phyloP scores from a whole-genome alignment of 2,329 filamentous ascomycete species.

The Westerdykella ornata region DNA sequence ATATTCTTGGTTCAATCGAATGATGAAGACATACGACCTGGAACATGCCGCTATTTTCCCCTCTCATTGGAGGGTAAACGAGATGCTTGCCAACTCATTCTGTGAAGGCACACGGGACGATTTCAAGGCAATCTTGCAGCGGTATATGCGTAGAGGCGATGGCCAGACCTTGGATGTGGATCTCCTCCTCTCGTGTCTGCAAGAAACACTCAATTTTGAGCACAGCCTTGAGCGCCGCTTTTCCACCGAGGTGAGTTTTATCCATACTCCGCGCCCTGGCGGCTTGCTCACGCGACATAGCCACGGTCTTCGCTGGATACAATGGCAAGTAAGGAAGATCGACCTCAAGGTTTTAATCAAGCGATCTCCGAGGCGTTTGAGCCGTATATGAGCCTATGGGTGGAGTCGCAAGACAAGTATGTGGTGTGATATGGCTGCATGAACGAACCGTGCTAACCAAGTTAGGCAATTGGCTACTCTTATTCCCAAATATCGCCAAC shows the following conservation, averaged over 20 bases:
- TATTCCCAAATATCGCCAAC: conserved; percentile 79
- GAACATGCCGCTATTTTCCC: conserved; percentile 89
- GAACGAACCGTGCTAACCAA: conserved; percentile 7
- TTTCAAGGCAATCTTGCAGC: conserved; percentile 86
- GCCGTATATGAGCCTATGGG: conserved; percentile 93
- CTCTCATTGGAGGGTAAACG: conserved; percentile 78
- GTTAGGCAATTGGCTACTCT: conserved; percentile 64
- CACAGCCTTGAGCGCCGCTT: conserved; percentile 84
- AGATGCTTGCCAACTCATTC: conserved; percentile 82
- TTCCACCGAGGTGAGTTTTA: conserved; percentile 47
- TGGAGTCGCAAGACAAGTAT: conserved; percentile 83
- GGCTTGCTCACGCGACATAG: conserved; percentile 32
- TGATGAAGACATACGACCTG: conserved; percentile 91
- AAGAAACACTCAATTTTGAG: conserved; percentile 96
- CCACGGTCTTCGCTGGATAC: conserved; percentile 83
- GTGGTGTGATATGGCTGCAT: conserved; percentile 6
- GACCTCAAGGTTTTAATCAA: conserved; percentile 72
- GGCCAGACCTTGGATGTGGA: conserved; percentile 84
- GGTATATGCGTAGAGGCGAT: conserved; percentile 71
- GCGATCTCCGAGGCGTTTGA: conserved; percentile 95
- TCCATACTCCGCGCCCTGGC: not conserved
- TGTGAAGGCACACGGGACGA: conserved; percentile 94
- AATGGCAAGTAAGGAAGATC: conserved; percentile 69
- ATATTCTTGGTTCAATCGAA: conserved; percentile 94
- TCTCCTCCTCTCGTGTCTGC: conserved; percentile 76